Evolutionary conservation across 768 basidiomycete genomes (phyloP).

Genomic region (Cystobasidium ongulense): DNA sequence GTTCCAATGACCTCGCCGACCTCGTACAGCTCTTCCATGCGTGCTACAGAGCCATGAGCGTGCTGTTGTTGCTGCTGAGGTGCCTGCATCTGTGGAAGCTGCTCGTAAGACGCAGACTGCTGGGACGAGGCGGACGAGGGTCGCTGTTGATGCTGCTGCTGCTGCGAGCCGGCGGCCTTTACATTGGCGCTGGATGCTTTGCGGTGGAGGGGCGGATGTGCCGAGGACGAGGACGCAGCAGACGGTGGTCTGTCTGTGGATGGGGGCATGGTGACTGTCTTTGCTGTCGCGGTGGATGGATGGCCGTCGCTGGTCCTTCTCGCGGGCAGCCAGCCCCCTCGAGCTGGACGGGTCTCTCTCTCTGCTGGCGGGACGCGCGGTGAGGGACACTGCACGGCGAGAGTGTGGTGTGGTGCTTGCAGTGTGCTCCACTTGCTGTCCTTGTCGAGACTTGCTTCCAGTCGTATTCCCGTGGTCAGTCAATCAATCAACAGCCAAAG

Average conservation of each 20-base stretch:
- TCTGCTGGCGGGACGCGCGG: too few relatives aligned
- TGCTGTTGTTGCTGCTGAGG: slow-evolving; percentile 12
- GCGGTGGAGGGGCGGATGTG: background rate
- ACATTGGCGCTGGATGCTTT: slow-evolving; percentile 2
- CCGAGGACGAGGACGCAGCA: background rate
- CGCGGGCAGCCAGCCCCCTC: slow-evolving; percentile 6
- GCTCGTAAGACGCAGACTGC: background rate
- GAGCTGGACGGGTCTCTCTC: background rate
- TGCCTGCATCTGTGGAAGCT: background rate
- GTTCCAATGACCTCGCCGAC: slow-evolving; percentile 88
- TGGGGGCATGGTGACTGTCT: background rate
- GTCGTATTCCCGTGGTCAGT: background rate
- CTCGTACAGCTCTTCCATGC: slow-evolving; percentile 65
- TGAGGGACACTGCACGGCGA: too few relatives aligned
- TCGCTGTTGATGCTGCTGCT: background rate
- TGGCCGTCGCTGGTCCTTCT: background rate
- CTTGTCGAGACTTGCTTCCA: too few relatives aligned
- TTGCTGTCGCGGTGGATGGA: background rate
- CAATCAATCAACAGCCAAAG: background rate
- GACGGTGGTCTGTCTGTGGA: background rate
- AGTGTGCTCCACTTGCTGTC: too few relatives aligned
- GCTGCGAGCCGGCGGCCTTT: too few relatives aligned
- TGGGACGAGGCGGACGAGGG: background rate
- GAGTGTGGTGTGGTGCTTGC: too few relatives aligned
- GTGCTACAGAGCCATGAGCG: slow-evolving; percentile 2